Percentiles rank a stretch among this genome's conserved stretches.
These are phyloP conservation scores for Gentiana dahurica DNA, from an alignment of 257 asterid species.

Conservation along the genomic window DNA sequence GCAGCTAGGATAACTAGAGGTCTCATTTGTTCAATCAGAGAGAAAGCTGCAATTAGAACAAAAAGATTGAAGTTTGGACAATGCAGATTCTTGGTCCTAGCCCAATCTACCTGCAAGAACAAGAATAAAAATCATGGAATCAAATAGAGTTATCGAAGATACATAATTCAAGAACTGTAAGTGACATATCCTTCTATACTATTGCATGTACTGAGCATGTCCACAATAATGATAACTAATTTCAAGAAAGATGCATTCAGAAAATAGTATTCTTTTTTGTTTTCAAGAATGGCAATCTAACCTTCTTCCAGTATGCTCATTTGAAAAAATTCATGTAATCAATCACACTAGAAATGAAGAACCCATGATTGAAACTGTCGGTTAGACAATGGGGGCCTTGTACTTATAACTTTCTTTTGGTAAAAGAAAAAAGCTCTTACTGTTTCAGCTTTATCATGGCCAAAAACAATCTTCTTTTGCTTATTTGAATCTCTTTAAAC, in stretches of 20 bases:
- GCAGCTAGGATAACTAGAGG: conserved; percentile 18
- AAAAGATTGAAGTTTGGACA: not conserved
- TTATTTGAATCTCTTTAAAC: conserved; percentile 8
- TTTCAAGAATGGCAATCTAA: not conserved
- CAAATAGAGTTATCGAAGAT: not conserved
- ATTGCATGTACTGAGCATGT: no score
- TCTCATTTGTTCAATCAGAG: conserved; percentile 29
- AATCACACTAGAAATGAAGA: conserved; percentile 3
- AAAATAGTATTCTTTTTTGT: not conserved
- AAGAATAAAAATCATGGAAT: not conserved
- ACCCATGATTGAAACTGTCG: conserved; percentile 1
- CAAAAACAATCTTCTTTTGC: conserved; percentile 10
- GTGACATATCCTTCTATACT: not conserved
- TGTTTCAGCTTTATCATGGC: conserved; percentile 20
- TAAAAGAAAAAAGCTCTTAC: conserved; percentile 18
- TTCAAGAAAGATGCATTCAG: no score
- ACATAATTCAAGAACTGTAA: no score
- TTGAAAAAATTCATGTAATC: not conserved
- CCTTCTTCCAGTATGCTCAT: conserved; percentile 8
- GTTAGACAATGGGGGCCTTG: conserved; percentile 15
- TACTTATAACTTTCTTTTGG: conserved; percentile 13
- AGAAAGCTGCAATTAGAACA: not conserved
- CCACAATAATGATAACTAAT: not conserved
- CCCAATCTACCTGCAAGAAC: conserved; percentile 7
- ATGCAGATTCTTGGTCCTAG: conserved; percentile 5